Base-by-base conservation (phyloP, 1,284 basidiomycete genomes). In the Neotropicomus parvogracilis region DNA sequence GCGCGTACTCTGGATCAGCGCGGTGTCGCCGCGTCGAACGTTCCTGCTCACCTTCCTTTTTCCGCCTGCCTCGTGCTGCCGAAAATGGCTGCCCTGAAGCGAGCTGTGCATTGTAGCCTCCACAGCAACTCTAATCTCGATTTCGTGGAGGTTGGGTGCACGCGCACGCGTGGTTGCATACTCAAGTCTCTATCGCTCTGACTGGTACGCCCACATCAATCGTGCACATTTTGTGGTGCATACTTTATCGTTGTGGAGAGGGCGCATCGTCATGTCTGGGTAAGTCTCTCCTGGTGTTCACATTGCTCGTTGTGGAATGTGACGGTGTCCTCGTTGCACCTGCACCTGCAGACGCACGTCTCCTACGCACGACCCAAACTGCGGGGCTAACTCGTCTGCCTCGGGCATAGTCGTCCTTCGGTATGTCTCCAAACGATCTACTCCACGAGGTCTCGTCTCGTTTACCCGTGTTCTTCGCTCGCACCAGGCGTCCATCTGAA, bases 221-320 rank as follows among this genome's bases (percentile, higher is more conserved):
- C n/a, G n/a, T n/a, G n/a, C n/a, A n/a, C n/a, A n/a, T n/a, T n/a
- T n/a, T n/a, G n/a, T n/a, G 24, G 24, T 24, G 24, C 8, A 24
- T 8, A 24, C 24, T 24, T 4, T 8, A 24, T 24, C 24, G 24
- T 24, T 24, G 4, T 24, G 8, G 24, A 5, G 24, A 8, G 24
- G 24, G 24, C n/a, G n/a, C n/a, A n/a, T n/a, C n/a, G 34, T 19
- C 1, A 54, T 54, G 50, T 4, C 40, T 34, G 12, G 9, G 54
- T 57, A 19, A 26, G 51, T 40, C 13, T 21, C 12, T 3, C 26
- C 8, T 24, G 6, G 13, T 8, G 27, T 32, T 33, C 11, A 14
- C 6, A 6, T 10, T 10, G 6, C n/a, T 0, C 26, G n/a, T n/a
- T 2, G 2, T 13, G 11, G 7, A 13, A 11, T 17, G 4, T n/a